A percentile compares a stretch with the other conserved stretches of the same genome.
Evolutionary conservation across 768 basidiomycete genomes (phyloP).

Genomic region (Termitomyces sp.): DNA sequence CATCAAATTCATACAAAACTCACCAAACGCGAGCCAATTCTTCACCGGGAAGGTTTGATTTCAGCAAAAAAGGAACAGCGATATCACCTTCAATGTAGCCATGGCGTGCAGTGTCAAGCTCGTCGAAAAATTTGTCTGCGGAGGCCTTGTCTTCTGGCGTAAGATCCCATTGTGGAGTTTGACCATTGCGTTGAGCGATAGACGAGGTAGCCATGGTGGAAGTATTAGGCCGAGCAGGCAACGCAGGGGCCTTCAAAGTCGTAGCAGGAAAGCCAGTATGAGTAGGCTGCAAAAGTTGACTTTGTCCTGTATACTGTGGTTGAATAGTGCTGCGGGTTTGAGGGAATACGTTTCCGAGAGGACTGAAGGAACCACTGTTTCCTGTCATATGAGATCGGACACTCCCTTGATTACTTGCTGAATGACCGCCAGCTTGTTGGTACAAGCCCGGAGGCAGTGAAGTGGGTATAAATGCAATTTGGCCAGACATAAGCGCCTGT

Average conservation of each 20-base stretch:
- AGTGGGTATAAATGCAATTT: slow-evolving; percentile 64
- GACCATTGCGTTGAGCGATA: slow-evolving; percentile 22
- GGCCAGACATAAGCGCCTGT: slow-evolving; percentile 83
- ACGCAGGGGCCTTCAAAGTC: slow-evolving; percentile 24
- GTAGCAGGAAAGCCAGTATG: slow-evolving; percentile 32
- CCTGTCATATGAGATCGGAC: slow-evolving; percentile 54
- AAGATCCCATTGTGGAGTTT: slow-evolving; percentile 67
- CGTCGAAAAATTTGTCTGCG: slow-evolving; percentile 75
- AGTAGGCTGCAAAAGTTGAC: slow-evolving; percentile 43
- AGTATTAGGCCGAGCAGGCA: slow-evolving; percentile 34
- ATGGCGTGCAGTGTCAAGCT: slow-evolving; percentile 65
- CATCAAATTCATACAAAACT: slow-evolving; percentile 19
- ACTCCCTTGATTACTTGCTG: slow-evolving; percentile 24
- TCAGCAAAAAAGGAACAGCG: slow-evolving; percentile 93
- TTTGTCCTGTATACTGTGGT: slow-evolving; percentile 64
- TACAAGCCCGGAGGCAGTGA: slow-evolving; percentile 79
- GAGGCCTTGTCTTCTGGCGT: slow-evolving; percentile 71
- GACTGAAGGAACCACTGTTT: slow-evolving; percentile 57
- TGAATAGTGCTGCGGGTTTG: slow-evolving; percentile 34
- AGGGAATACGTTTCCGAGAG: slow-evolving; percentile 37
- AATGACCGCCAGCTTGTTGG: slow-evolving; percentile 62
- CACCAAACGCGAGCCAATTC: slow-evolving; percentile 91
- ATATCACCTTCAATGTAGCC: slow-evolving; percentile 91
- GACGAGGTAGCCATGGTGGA: slow-evolving; percentile 18
- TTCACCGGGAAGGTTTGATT: slow-evolving; percentile 78